Base-by-base conservation (phyloP, 2,329 filamentous ascomycete genomes). In the Phaeomoniella chlamydospora region DNA sequence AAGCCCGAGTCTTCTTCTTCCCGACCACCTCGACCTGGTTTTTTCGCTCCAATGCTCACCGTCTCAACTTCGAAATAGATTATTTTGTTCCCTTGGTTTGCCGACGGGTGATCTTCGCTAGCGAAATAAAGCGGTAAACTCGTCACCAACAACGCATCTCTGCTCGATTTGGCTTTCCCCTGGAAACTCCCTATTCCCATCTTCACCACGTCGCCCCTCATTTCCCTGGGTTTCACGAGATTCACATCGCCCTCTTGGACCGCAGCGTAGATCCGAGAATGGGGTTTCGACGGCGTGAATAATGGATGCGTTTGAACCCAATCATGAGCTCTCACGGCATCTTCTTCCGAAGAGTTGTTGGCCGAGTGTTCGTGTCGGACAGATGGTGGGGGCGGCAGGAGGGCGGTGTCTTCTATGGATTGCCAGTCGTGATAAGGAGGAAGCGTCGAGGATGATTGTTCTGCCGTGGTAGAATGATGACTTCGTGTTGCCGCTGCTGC, bases 381-480 rank as follows among this genome's bases (percentile, higher is more conserved):
- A 2, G 65, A 59, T 5, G 74, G 74, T 1, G 74, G 72, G 17
- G 73, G 73, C 2, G 72, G 72, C 6, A 77, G 61, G n/a, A 65
- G 58, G 3, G 70, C 52, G 12, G 62, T 75, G 45, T 77, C 73
- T 4, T 72, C 72, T 3, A 77, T 63, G 2, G 66, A 58, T 36
- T 70, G 65, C 74, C 74, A 78, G 52, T 74, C 70, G 50, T 77
- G 72, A 45, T 75, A 74, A 16, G 69, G 65, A 13, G 70, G 70
- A 11, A 70, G 70, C 15, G 57, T 53, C 11, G 19, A 33, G 4
- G 11, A 4, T 18, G 16, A 10, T 14, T n/a, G 18, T 13, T 11
- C 48, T 38, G 49, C 51, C 10, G 12, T 4, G 15, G 12, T 4
- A 26, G 4, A 19, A 18, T 15, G 33, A 34, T 34, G 14, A 26